Percentiles rank a stretch among this genome's conserved stretches.
phyloP scores from a whole-genome alignment of 2,329 filamentous ascomycete genomes.

The Alternaria ventricosa region DNA sequence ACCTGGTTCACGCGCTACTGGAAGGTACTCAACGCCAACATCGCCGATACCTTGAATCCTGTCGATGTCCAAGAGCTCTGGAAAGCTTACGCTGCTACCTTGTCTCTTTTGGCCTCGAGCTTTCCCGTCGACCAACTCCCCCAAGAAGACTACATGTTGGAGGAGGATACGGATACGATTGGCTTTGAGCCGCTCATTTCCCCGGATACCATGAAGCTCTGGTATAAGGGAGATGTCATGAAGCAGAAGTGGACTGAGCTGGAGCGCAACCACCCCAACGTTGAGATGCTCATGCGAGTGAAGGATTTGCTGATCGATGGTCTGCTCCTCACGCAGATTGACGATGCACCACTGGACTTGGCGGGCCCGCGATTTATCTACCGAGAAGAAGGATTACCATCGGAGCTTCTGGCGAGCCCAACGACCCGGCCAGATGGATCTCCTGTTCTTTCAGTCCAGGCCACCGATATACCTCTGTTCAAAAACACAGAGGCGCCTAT shows the following conservation, averaged over 20 bases:
- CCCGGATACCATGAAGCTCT: conserved; percentile 58
- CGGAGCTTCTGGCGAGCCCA: conserved; percentile 57
- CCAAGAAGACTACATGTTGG: conserved; percentile 66
- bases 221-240: conserved; percentile 55
- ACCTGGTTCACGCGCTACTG: conserved; percentile 68
- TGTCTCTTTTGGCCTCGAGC: conserved; percentile 65
- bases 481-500: conserved; percentile 28
- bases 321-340: conserved; percentile 61
- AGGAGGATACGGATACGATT: conserved; percentile 71
- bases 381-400: conserved; percentile 59
- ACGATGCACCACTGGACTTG: conserved; percentile 57
- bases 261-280: conserved; percentile 62
- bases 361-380: conserved; percentile 60
- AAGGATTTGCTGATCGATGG: conserved; percentile 69
- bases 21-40: conserved; percentile 60
- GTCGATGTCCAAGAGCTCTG: conserved; percentile 68
- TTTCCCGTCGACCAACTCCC: conserved; percentile 66
- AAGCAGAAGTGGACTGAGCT: conserved; percentile 64
- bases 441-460: conserved; percentile 45
- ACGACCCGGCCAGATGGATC: conserved; percentile 48
- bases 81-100: conserved; percentile 68
- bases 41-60: conserved; percentile 61
- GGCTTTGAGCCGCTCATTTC: conserved; percentile 68
- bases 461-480: conserved; percentile 49
- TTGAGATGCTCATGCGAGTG: conserved; percentile 72